Conservation (phyloP, 805 yeast genomes). For the Metschnikowia cubensis region DNA sequence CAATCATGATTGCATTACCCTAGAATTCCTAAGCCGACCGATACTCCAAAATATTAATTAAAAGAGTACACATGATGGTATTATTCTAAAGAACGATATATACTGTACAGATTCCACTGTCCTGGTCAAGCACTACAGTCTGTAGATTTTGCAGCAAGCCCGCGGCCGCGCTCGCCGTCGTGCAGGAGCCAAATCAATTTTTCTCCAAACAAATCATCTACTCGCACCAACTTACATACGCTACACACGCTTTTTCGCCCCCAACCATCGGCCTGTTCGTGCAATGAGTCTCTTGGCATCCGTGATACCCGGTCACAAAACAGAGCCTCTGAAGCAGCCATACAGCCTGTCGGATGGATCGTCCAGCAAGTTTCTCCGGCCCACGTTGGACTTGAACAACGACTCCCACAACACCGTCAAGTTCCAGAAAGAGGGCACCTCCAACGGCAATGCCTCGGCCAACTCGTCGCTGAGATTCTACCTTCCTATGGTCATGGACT, state of each 20-base stretch:
- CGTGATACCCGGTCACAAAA: constrained; percentile 12
- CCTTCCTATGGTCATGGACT: constrained; percentile 32
- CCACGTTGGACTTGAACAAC: constrained; percentile 29
- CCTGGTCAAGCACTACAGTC: no score
- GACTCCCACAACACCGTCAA: constrained; percentile 24
- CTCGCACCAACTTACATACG: constrained; percentile 1
- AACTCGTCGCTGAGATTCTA: constrained; percentile 26
- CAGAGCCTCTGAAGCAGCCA: constrained; percentile 1
- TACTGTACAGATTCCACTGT: no score
- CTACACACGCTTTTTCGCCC: background rate
- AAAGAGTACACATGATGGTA: no score
- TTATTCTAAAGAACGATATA: no score
- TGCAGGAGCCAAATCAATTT: constrained; percentile 5
- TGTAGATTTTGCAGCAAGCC: constrained; percentile 1
- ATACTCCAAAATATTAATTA: no score
- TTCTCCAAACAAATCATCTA: constrained; percentile 5
- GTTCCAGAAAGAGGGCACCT: constrained; percentile 27
- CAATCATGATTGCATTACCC: no score
- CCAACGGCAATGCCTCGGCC: constrained; percentile 17
- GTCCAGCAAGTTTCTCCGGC: constrained; percentile 25
- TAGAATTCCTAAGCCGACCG: no score
- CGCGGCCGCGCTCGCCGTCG: constrained; percentile 3
- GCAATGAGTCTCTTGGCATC: constrained; percentile 21
- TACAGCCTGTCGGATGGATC: background rate
- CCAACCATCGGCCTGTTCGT: background rate